Evolutionary conservation across 352 stramenopile genomes (phyloP).

Genomic region (Pythium inflatum): DNA sequence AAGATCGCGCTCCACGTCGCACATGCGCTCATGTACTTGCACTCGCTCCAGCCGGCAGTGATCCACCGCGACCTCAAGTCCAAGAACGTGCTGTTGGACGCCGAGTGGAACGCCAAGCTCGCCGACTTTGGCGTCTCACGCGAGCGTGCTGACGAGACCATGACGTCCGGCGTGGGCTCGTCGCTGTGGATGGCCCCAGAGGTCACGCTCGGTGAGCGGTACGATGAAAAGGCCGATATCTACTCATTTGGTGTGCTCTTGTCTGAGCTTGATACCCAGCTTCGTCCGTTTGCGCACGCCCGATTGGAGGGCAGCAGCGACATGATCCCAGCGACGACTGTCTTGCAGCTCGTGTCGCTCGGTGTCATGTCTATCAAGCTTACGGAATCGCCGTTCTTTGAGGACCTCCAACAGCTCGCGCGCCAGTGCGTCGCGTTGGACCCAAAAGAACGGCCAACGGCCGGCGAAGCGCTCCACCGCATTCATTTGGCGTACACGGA

Average conservation of each 20-base stretch:
- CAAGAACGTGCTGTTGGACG: slow-evolving; percentile 35
- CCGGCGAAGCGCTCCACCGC: slow-evolving; percentile 41
- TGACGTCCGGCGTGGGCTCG: slow-evolving; percentile 30
- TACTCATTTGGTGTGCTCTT: slow-evolving; percentile 66
- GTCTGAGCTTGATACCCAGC: slow-evolving; percentile 52
- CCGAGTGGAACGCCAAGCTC: slow-evolving; percentile 48
- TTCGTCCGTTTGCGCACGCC: slow-evolving; percentile 31
- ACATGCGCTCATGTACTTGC: slow-evolving; percentile 53
- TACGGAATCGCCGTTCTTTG: slow-evolving; percentile 15
- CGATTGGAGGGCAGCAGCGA: neutral
- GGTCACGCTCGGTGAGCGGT: slow-evolving; percentile 46
- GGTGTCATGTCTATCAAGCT: slow-evolving; percentile 34
- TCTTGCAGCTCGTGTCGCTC: slow-evolving; percentile 45
- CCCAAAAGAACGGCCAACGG: slow-evolving; percentile 46
- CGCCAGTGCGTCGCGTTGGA: slow-evolving; percentile 50
- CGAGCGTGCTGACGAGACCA: slow-evolving; percentile 24
- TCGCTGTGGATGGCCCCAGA: slow-evolving; percentile 35
- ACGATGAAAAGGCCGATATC: slow-evolving; percentile 52
- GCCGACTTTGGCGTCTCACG: slow-evolving; percentile 55
- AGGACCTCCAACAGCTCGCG: slow-evolving; percentile 41
- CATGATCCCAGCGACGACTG: slow-evolving; percentile 21
- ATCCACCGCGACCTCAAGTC: slow-evolving; percentile 50
- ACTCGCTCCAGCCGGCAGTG: slow-evolving; percentile 39
- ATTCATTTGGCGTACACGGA: slow-evolving; percentile 30
- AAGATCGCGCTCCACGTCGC: slow-evolving; percentile 50